Evolutionary conservation across 1,284 basidiomycete genomes (phyloP), one percentile per base, ranked within the genome.

Genomic region (Psilocybe mexicana): DNA sequence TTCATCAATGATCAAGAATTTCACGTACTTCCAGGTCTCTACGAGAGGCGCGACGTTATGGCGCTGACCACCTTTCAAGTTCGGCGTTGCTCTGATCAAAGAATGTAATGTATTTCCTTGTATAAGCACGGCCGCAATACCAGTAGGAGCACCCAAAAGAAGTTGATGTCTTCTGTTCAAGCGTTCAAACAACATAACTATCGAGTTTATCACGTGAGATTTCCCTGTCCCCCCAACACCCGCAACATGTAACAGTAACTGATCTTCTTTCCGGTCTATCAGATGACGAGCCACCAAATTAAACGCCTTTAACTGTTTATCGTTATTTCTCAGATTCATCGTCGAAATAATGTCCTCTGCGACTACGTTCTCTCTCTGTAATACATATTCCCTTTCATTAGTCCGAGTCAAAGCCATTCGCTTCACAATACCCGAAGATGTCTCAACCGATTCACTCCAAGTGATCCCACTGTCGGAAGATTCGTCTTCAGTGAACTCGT

Each of bases 1-100:
- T 25, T 64, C 63, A 43, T 64, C 61, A 1, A 61, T 44, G 7
- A 62, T 59, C 2, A 64, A 47, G 28, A 53, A 60, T 28, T 28
- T 35, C 1, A 58, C 47, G 7, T 28, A 18, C 23, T 51, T 44
- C 59, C 59, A 61, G 25, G 60, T 51, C 0, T 52, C 23, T 1
- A 33, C 14, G 1, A 58, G 49, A 1, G 23, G 6, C 12, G 40
- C 1, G 28, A 43, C 14, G n/a, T 58, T 43, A 23, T 52, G 25
- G 23, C 18, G 18, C 18, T 18, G 14, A 24, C 8, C 49, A 48
- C 3, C 40, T 28, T 6, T 35, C 36, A 1, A 45, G 50, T 7
- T 18, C 18, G 18, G 18, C 18, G 35, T 28, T 10, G 24, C 26
- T 3, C 48, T 23, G 2, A 55, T 50, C 2, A 61, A 36, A 1